Evolutionary conservation across 1,139 yeast genomes (phyloP).

Genomic region (Kurtzmaniella quercitrusa): DNA sequence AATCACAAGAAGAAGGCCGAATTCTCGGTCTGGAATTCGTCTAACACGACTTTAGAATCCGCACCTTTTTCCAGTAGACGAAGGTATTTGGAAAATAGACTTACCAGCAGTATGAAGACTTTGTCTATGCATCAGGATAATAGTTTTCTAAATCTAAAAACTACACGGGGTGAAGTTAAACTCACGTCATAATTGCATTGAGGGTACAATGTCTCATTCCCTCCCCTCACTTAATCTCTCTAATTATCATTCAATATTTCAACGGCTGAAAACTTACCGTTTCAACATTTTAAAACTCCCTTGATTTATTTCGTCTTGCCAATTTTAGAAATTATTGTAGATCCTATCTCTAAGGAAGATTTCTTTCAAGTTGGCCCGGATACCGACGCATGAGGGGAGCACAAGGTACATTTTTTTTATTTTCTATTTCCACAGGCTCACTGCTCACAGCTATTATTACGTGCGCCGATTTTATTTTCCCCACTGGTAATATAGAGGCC

Average conservation of each 20-base stretch:
- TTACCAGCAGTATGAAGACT: not conserved
- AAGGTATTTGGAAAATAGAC: not conserved
- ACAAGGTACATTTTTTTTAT: not conserved
- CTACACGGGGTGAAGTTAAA: no score
- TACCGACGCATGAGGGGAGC: constrained; percentile 1
- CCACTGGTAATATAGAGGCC: not conserved
- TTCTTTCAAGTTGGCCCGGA: not conserved
- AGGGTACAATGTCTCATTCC: no score
- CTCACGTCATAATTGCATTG: no score
- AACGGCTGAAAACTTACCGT: no score
- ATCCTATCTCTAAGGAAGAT: not conserved
- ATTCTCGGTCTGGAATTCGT: not conserved
- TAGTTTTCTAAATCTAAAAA: not conserved
- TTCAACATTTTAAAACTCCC: no score
- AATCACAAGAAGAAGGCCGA: not conserved
- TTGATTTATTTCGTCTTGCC: no score
- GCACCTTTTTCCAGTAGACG: not conserved
- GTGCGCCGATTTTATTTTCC: not conserved
- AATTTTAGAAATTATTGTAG: no score
- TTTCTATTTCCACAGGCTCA: no score
- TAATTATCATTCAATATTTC: no score
- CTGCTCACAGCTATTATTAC: no score
- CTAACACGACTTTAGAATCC: not conserved
- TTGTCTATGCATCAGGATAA: not conserved
- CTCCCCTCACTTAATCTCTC: no score